Conservation (phyloP, 2,329 filamentous ascomycete genomes). For the Colletotrichum sp. region DNA sequence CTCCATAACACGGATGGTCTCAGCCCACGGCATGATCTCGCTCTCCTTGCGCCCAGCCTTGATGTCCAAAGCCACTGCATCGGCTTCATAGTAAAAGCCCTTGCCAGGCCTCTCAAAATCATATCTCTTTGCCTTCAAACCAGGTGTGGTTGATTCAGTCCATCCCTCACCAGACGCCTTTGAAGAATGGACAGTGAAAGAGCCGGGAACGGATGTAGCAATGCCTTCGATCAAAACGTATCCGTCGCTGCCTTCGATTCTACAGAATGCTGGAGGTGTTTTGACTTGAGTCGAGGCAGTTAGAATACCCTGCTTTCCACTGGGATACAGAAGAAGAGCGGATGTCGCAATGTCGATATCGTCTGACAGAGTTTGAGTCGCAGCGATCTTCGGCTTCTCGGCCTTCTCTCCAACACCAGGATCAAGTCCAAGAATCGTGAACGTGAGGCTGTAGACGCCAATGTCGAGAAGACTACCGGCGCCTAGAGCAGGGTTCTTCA, state of each 20-base stretch:
- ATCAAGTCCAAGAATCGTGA: conserved; percentile 40
- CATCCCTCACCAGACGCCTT: conserved; percentile 25
- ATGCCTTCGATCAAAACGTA: conserved; percentile 40
- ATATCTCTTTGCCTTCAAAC: conserved; percentile 30
- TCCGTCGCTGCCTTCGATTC: conserved; percentile 43
- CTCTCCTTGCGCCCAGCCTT: conserved; percentile 40
- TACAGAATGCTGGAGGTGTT: conserved; percentile 32
- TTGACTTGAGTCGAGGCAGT: conserved; percentile 40
- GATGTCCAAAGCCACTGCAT: conserved; percentile 45
- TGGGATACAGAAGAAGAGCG: conserved; percentile 43
- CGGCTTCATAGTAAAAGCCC: conserved; percentile 51
- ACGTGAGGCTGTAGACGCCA: conserved; percentile 48
- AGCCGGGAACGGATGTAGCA: conserved; percentile 33
- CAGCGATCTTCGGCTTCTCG: conserved; percentile 37
- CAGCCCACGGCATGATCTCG: conserved; percentile 47
- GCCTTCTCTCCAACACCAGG: conserved; percentile 28
- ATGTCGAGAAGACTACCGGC: conserved; percentile 48
- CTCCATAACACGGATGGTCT: conserved; percentile 50
- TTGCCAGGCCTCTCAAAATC: conserved; percentile 39
- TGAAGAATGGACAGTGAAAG: conserved; percentile 37
- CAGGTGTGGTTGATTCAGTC: background rate
- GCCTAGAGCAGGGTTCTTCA: conserved; percentile 43
- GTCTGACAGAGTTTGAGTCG: conserved; percentile 37
- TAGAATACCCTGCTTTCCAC: conserved; percentile 45
- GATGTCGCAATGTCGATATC: conserved; percentile 40